Percentiles rank a stretch among this genome's conserved stretches.
phyloP scores from a whole-genome alignment of 805 yeast species.

The Cyberlindnera mycetangii region DNA sequence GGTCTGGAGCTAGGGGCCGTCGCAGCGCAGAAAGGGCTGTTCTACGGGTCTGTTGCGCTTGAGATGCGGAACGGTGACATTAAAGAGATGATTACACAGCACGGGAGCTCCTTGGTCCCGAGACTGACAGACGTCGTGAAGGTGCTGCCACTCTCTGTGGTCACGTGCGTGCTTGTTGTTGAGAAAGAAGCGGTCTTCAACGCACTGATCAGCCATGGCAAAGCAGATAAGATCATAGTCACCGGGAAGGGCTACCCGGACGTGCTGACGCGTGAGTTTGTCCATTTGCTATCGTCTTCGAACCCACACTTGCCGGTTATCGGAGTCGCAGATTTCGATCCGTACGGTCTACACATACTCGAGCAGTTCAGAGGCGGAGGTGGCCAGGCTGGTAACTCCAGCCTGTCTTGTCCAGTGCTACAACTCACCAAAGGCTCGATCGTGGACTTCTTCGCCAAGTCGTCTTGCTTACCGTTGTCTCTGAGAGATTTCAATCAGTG shows the following conservation, averaged over 20 bases:
- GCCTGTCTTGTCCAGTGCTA: constrained; percentile 14
- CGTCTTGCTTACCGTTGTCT: constrained; percentile 21
- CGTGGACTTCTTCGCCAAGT: constrained; percentile 16
- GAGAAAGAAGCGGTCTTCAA: constrained; percentile 55
- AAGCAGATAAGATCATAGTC: constrained; percentile 34
- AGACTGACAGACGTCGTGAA: constrained; percentile 28
- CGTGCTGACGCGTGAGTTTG: constrained; percentile 45
- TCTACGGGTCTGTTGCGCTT: constrained; percentile 36
- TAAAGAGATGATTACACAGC: too few relatives aligned
- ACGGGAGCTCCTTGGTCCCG: constrained; percentile 42
- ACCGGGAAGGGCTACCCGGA: constrained; percentile 79
- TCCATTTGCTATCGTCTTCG: constrained; percentile 28
- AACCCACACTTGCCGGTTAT: constrained; percentile 34
- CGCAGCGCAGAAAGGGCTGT: constrained; percentile 62
- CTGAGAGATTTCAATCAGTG: constrained; percentile 30
- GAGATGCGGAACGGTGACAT: constrained; percentile 2
- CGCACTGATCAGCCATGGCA: constrained; percentile 22
- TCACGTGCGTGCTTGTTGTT: constrained; percentile 37
- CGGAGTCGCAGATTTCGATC: constrained; percentile 62
- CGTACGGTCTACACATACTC: constrained; percentile 62
- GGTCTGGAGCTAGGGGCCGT: constrained; percentile 43
- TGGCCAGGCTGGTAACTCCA: neutral
- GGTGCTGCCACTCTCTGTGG: constrained; percentile 4
- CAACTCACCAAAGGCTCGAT: constrained; percentile 20
- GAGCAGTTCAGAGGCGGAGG: constrained; percentile 36